phyloP scores from a whole-genome alignment of 306 rosid genomes.

The Carpinus fangiana region DNA sequence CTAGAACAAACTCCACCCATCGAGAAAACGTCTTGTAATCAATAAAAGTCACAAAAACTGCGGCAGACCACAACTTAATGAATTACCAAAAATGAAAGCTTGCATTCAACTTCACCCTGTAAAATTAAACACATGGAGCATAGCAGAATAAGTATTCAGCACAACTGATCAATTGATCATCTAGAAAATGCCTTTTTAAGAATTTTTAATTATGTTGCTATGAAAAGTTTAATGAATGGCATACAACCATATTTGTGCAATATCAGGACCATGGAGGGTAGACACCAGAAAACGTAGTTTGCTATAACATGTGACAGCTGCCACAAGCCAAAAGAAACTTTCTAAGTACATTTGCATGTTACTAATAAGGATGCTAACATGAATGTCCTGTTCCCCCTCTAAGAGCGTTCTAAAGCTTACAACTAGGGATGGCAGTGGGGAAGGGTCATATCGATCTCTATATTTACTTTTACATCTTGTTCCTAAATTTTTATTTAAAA shows the following conservation, averaged over 20 bases:
- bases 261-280: neutral
- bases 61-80: slow-evolving; percentile 36
- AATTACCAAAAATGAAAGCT: slow-evolving; percentile 38
- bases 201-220: neutral
- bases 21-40: slow-evolving; percentile 36
- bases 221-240: neutral
- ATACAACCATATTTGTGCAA: neutral
- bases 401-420: neutral
- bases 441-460: neutral
- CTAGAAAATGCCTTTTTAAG: slow-evolving; percentile 17
- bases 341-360: neutral
- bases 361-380: neutral
- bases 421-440: neutral
- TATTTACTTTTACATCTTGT: neutral
- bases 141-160: slow-evolving; percentile 35
- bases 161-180: slow-evolving; percentile 14
- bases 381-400: neutral
- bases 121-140: slow-evolving; percentile 16
- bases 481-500: neutral
- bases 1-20: slow-evolving; percentile 99
- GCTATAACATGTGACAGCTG: neutral
- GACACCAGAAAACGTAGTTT: neutral
- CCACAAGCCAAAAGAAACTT: neutral
- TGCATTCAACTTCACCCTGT: slow-evolving; percentile 45
- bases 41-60: slow-evolving; percentile 41